Base-by-base conservation (phyloP, 768 basidiomycete genomes). In the Pholiota molesta region DNA sequence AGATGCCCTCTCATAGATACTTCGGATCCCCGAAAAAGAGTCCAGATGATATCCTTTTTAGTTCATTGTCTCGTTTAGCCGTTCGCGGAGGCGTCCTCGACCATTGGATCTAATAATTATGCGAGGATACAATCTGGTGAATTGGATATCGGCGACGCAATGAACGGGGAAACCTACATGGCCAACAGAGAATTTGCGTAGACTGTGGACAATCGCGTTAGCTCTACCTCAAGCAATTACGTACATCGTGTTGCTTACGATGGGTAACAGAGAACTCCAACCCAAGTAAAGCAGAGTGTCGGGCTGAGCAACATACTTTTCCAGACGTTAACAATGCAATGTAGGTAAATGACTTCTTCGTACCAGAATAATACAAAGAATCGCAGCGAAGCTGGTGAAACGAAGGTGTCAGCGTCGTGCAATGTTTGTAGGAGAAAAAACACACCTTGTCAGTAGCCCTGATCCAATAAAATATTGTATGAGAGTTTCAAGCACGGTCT, bases 401-500 rank as follows among this genome's bases (percentile, higher is more conserved):
- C 28, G 21, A 11, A 59, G 52, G 35, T 21, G 44, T 37, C 13
- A 35, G 40, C 10, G 28, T n/a, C 5, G 40, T 17, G 57, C 39
- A 19, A 35, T 47, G 21, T 39, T 11, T 11, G 14, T 53, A 9
- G 16, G 39, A 44, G 37, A 19, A 44, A 13, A 8, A 44, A 16
- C 57, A 33, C 59, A 73, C 74, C 72, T 73, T 45, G 74, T 76
- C 45, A 73, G 54, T 14, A 76, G 64, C 1, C 75, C 75, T 14
- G 75, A 74, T 5, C 71, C 73, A 40, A 76, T 68, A 45, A 72
- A 72, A 60, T 74, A 76, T 45, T 70, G 69, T 26, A 74, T 72
- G 37, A 76, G 61, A 26, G 59, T 72, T 17, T 70, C 66, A 5
- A 76, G 55, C 11, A 76, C 67, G 14, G 62, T 63, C 64, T 73